Percentiles rank a stretch among this genome's conserved stretches.
Evolutionary conservation across 148 eudicot species (phyloP).

Genomic region (Vaccinium myrtillus): DNA sequence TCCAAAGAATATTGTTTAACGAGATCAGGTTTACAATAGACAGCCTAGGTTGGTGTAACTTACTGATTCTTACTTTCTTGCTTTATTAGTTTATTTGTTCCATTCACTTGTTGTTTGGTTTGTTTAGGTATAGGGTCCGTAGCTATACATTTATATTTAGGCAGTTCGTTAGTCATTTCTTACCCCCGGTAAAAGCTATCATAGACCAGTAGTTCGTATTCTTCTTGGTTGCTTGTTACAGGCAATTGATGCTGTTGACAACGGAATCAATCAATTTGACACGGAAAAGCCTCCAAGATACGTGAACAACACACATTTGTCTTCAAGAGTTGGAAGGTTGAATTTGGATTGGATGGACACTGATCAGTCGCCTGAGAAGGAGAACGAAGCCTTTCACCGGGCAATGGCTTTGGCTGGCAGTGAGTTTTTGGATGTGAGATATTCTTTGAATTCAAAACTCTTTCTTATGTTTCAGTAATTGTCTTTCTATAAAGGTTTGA

Average conservation of each 20-base stretch:
- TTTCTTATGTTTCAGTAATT: not conserved
- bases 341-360: conserved; percentile 87
- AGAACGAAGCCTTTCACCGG: conserved; percentile 71
- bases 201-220: not conserved
- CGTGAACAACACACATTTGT: conserved; percentile 75
- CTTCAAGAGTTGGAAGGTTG: conserved; percentile 81
- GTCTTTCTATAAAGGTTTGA: not conserved
- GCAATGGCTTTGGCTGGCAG: conserved; percentile 79
- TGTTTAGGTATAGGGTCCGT: not conserved
- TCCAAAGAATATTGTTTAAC: not conserved
- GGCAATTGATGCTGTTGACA: conserved; percentile 96
- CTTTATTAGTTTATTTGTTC: not conserved
- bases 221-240: conserved; percentile 31
- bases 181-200: not conserved
- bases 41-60: not conserved
- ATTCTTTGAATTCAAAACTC: conserved; percentile 14
- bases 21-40: not conserved
- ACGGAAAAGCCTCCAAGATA: conserved; percentile 71
- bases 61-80: not conserved
- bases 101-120: not conserved
- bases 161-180: not conserved
- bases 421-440: conserved; percentile 82
- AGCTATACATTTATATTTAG: not conserved
- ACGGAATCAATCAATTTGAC: conserved; percentile 78
- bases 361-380: conserved; percentile 83